These are phyloP conservation scores for Hypomyces rosellus DNA, from an alignment of 2,329 filamentous ascomycete species.

Conservation along the genomic window DNA sequence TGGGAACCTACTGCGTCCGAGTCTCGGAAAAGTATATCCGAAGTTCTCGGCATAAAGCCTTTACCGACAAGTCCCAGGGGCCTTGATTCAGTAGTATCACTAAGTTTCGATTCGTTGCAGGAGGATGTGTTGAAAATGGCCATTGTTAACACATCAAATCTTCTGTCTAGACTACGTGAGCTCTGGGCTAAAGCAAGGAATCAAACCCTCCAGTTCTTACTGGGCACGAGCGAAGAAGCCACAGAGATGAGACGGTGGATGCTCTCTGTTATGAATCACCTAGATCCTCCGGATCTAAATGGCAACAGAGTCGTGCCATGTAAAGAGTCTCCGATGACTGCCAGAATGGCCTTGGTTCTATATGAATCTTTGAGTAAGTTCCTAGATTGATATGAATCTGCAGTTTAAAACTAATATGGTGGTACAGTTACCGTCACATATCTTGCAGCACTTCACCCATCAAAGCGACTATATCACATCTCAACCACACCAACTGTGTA, in stretches of 20 bases:
- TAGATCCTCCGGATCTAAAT: constrained; percentile 25
- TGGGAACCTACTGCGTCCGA: constrained; percentile 6
- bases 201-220: constrained; percentile 1
- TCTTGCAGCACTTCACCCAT: constrained; percentile 38
- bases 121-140: constrained; percentile 5
- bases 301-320: not conserved
- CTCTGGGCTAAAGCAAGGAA: constrained; percentile 1
- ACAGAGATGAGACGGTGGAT: constrained; percentile 41
- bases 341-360: constrained; percentile 35
- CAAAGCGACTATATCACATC: constrained; percentile 40
- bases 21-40: not conserved
- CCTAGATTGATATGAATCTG: not conserved
- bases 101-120: constrained; percentile 1
- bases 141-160: not conserved
- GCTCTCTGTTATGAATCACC: constrained; percentile 47
- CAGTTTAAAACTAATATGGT: not conserved
- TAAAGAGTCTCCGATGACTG: not conserved
- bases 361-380: constrained; percentile 44
- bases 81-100: not conserved
- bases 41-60: not conserved
- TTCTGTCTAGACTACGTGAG: constrained; percentile 14
- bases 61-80: not conserved
- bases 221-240: not conserved
- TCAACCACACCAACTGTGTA: constrained; percentile 33
- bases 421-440: constrained; percentile 42